Evolutionary conservation across 495 filamentous ascomycete species (phyloP).

Genomic region (Geopyxis carbonaria): DNA sequence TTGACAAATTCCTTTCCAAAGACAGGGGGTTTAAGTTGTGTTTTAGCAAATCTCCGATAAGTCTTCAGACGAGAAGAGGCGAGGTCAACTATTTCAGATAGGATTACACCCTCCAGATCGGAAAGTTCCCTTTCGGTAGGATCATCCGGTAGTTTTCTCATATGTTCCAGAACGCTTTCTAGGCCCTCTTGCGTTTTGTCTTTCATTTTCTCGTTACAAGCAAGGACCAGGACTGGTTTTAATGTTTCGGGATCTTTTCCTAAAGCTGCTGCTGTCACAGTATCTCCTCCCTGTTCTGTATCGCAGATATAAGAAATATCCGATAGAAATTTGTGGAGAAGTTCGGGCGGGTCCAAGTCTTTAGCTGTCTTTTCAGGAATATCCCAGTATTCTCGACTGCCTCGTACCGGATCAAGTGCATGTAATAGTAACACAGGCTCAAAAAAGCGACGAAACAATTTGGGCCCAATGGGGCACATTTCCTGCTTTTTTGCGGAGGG

Average conservation of each 20-base stretch:
- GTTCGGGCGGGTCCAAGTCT: neutral
- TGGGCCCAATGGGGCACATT: neutral
- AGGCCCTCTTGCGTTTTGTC: neutral
- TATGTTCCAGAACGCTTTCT: neutral
- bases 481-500: too few species aligned
- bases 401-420: neutral
- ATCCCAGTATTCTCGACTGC: neutral
- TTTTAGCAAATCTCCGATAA: too few species aligned
- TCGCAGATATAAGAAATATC: neutral
- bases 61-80: too few species aligned
- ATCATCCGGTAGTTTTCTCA: neutral
- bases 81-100: too few species aligned
- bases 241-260: neutral
- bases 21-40: too few species aligned
- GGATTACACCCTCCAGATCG: too few species aligned
- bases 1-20: too few species aligned
- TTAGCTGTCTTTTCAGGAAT: neutral
- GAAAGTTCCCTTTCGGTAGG: too few species aligned
- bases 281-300: neutral
- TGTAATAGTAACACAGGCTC: neutral
- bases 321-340: neutral
- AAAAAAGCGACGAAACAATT: neutral
- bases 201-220: neutral
- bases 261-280: conserved; percentile 2
- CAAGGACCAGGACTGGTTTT: conserved; percentile 1